A percentile compares a stretch with the other conserved stretches of the same genome.
Conservation (phyloP, 495 filamentous ascomycete species). For the Achaetomiella virescens region DNA sequence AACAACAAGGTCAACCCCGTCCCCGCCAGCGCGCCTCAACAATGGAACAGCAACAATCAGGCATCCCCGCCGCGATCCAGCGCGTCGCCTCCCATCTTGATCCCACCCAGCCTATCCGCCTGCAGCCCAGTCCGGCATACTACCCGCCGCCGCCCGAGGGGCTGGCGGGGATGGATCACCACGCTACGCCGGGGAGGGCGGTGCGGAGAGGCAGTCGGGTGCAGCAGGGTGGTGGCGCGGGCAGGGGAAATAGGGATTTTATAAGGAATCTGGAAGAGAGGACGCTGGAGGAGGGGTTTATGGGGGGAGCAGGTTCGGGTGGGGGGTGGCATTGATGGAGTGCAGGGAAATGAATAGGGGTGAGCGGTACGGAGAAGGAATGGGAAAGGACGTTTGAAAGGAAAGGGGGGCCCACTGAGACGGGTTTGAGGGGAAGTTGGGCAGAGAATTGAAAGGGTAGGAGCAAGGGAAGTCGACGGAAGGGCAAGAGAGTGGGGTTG, state of each 20-base stretch:
- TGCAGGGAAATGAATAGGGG: too few species aligned
- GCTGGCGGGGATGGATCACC: conserved; percentile 44
- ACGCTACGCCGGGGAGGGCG: conserved; percentile 52
- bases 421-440: too few species aligned
- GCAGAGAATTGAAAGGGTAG: too few species aligned
- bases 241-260: conserved; percentile 68
- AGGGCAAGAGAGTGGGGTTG: too few species aligned
- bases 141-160: conserved; percentile 94
- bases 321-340: background rate
- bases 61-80: conserved; percentile 88
- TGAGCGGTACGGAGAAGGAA: too few species aligned
- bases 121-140: conserved; percentile 95
- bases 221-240: conserved; percentile 33
- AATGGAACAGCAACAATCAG: conserved; percentile 86
- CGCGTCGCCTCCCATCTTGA: conserved; percentile 96
- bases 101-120: conserved; percentile 84
- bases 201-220: conserved; percentile 73
- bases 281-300: conserved; percentile 79
- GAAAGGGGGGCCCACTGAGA: too few species aligned
- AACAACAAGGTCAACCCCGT: conserved; percentile 28
- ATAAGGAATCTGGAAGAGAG: conserved; percentile 91
- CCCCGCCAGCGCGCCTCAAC: conserved; percentile 84
- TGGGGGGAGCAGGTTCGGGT: conserved; percentile 20
- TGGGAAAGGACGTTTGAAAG: too few species aligned
- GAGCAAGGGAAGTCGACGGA: too few species aligned